phyloP scores from a whole-genome alignment of 768 basidiomycete genomes.

The Chalciporus pseudorubinellus region DNA sequence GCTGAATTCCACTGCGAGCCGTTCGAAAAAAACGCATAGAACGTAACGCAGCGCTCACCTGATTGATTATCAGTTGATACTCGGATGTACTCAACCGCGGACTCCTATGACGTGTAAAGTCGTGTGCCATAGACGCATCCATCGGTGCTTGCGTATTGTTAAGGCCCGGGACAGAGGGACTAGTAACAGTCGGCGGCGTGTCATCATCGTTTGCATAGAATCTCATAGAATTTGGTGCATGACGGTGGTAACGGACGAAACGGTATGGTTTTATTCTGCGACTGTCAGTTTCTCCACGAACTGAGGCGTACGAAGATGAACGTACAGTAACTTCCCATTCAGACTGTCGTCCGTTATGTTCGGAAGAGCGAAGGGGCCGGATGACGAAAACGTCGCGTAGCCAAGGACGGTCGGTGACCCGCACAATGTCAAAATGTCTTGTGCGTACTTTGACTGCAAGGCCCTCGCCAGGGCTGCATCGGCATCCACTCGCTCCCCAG shows the following conservation, averaged over 20 bases:
- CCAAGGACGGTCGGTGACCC: constrained; percentile 32
- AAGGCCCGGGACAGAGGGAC: constrained; percentile 11
- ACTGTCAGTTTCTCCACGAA: constrained; percentile 9
- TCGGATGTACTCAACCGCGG: constrained; percentile 7
- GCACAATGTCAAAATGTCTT: constrained; percentile 12
- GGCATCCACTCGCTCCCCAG: constrained; percentile 17
- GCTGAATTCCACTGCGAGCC: constrained; percentile 45
- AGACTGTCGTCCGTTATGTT: constrained; percentile 34
- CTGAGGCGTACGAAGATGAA: constrained; percentile 1
- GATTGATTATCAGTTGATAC: constrained; percentile 37
- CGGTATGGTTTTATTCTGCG: constrained; percentile 18
- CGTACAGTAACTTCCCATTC: constrained; percentile 20
- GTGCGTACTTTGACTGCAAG: constrained; percentile 20
- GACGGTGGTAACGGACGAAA: constrained; percentile 53
- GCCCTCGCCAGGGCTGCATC: constrained; percentile 6
- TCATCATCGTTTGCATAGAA: constrained; percentile 56
- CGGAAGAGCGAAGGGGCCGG: constrained; percentile 20
- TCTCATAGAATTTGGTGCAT: constrained; percentile 53
- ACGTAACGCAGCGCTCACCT: constrained; percentile 31
- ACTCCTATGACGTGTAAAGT: constrained; percentile 34
- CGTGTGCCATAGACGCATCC: constrained; percentile 34
- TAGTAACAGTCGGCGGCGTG: constrained; percentile 18
- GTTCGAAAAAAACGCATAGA: not conserved
- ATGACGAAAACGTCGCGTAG: constrained; percentile 20
- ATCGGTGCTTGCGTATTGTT: constrained; percentile 21